Evolutionary conservation across 2,329 filamentous ascomycete species (phyloP).

Genomic region (Ramularia endophylla): DNA sequence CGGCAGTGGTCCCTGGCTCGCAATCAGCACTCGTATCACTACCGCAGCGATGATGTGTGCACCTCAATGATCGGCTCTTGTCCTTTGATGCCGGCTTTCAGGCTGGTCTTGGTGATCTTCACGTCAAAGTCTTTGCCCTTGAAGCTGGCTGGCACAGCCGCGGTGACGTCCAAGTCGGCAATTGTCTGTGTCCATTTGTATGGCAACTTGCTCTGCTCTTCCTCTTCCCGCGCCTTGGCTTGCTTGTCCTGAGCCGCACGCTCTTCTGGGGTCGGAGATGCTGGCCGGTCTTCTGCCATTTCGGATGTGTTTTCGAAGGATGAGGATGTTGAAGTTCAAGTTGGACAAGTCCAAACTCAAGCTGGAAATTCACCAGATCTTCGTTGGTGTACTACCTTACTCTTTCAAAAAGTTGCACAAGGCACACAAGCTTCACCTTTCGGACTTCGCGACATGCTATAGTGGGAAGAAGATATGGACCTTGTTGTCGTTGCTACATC

Average conservation of each 20-base stretch:
- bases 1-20: constrained; percentile 69
- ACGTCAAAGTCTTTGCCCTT: constrained; percentile 81
- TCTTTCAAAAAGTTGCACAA: no score
- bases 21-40: constrained; percentile 1
- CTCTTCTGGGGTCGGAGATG: constrained; percentile 48
- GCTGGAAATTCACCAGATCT: no score
- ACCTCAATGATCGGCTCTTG: constrained; percentile 80
- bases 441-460: no score
- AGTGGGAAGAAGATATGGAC: no score
- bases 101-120: constrained; percentile 69
- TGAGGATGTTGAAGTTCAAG: constrained; percentile 4
- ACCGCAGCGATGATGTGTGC: not conserved
- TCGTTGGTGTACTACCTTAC: no score
- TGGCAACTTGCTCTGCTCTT: constrained; percentile 83
- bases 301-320: constrained; percentile 2
- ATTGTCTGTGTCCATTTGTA: constrained; percentile 99
- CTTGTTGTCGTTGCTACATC: no score
- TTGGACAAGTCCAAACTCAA: no score
- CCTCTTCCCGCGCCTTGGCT: constrained; percentile 64
- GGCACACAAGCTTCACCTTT: no score
- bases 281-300: constrained; percentile 25
- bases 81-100: constrained; percentile 81
- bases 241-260: constrained; percentile 52
- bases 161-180: constrained; percentile 72
- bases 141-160: constrained; percentile 72